phyloP scores from a whole-genome alignment of 352 stramenopile genomes.

The Phytophthora tentaculata region DNA sequence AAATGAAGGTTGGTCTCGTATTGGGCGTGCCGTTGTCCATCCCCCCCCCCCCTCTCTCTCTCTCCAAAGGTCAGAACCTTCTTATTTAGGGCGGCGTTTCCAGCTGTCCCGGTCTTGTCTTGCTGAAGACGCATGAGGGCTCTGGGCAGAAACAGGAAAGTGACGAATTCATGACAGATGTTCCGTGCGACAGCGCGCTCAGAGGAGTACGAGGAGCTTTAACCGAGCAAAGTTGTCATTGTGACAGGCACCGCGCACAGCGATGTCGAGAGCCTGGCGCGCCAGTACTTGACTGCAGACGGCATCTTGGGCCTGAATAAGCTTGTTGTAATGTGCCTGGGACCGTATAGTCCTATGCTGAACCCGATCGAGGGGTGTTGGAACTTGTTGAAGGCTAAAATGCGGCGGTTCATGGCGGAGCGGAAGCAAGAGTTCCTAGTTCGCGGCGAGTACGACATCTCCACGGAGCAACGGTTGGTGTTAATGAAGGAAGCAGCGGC shows the following conservation, averaged over 20 bases:
- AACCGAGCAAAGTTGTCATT: neutral
- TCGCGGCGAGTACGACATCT: neutral
- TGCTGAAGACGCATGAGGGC: neutral
- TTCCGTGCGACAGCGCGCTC: neutral
- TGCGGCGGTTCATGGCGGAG: neutral
- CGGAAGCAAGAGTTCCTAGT: neutral
- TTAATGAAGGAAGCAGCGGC: neutral
- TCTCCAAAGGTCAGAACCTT: neutral
- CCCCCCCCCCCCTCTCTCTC: no score
- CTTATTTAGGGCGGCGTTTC: neutral
- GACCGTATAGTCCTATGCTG: neutral
- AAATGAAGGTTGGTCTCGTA: neutral
- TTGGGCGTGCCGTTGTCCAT: neutral
- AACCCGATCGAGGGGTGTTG: neutral
- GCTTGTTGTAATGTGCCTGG: neutral
- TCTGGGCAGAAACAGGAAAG: neutral
- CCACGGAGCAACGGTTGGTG: neutral
- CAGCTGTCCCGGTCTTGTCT: neutral
- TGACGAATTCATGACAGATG: neutral
- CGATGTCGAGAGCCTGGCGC: neutral
- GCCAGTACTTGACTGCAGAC: neutral
- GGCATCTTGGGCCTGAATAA: neutral
- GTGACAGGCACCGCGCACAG: neutral
- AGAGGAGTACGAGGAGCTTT: neutral
- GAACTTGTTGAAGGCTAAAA: neutral